A percentile compares a stretch with the other conserved stretches of the same genome.
Conservation (phyloP, 2,329 filamentous ascomycete species). For the Ramularia collo-cygni region DNA sequence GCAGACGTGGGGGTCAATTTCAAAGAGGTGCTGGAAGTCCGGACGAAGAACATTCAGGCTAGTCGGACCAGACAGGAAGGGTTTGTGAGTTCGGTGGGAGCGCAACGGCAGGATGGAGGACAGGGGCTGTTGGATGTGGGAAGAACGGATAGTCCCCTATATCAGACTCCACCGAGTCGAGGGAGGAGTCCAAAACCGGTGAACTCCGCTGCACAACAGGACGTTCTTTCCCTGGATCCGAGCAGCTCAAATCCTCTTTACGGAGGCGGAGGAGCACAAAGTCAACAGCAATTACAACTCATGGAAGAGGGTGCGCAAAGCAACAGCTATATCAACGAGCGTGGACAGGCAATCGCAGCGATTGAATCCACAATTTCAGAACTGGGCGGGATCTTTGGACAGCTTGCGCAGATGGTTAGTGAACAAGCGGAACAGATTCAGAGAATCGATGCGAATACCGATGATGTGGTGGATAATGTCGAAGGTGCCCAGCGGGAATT, state of each 20-base stretch:
- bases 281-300: constrained; percentile 71
- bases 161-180: constrained; percentile 64
- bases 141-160: constrained; percentile 54
- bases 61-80: constrained; percentile 89
- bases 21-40: constrained; percentile 92
- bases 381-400: constrained; percentile 85
- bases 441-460: constrained; percentile 92
- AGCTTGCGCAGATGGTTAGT: constrained; percentile 91
- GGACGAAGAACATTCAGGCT: constrained; percentile 96
- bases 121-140: constrained; percentile 36
- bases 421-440: constrained; percentile 98
- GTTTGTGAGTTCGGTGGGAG: constrained; percentile 74
- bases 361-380: constrained; percentile 95
- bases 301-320: constrained; percentile 86
- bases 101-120: constrained; percentile 2
- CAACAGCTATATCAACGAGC: constrained; percentile 86
- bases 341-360: constrained; percentile 91
- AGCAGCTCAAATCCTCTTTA: constrained; percentile 33
- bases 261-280: constrained; percentile 27
- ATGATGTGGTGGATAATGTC: constrained; percentile 98
- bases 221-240: constrained; percentile 49
- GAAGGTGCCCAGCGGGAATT: constrained; percentile 89
- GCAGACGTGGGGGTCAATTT: constrained; percentile 92
- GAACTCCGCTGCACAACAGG: constrained; percentile 28
- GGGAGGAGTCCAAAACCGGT: constrained; percentile 46